phyloP scores from a whole-genome alignment of 208 protist genomes.

The Trypanosomatidae sp. region DNA sequence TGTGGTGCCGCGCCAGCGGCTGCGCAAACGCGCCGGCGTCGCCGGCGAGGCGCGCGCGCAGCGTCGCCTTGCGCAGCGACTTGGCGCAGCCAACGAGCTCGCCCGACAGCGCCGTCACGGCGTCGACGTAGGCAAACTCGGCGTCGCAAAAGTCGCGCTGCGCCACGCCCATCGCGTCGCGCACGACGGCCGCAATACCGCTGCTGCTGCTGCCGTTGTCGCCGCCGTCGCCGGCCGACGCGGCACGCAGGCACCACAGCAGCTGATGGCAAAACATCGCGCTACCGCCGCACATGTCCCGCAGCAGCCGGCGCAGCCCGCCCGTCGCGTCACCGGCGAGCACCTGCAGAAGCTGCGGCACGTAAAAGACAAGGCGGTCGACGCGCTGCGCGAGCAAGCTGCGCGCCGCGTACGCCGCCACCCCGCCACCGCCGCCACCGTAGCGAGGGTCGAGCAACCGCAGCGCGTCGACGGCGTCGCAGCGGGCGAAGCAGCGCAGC shows the following conservation, averaged over 20 bases:
- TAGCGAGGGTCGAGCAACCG: constrained; percentile 49
- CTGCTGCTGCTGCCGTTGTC: too few relatives aligned
- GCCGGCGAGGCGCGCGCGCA: constrained; percentile 47
- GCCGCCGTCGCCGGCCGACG: constrained; percentile 40
- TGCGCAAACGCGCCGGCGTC: constrained; percentile 54
- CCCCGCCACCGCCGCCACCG: constrained; percentile 19
- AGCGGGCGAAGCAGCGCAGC: constrained; percentile 51
- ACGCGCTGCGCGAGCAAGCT: constrained; percentile 61
- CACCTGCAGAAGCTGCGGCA: constrained; percentile 82
- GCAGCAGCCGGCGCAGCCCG: constrained; percentile 35
- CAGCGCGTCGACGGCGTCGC: constrained; percentile 54
- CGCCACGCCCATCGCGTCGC: constrained; percentile 16
- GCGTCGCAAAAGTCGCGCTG: constrained; percentile 27
- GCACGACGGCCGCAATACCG: constrained; percentile 27
- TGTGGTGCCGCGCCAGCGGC: constrained; percentile 16
- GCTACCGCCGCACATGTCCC: constrained; percentile 37
- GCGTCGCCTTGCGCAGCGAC: constrained; percentile 50
- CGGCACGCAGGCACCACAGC: constrained; percentile 70
- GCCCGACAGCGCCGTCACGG: constrained; percentile 64
- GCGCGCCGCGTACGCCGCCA: constrained; percentile 55
- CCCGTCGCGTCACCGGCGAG: constrained; percentile 43
- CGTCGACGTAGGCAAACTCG: constrained; percentile 71
- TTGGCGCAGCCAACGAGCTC: constrained; percentile 74
- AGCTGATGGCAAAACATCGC: constrained; percentile 79
- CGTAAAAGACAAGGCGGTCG: constrained; percentile 81